Percentiles rank a stretch among this genome's conserved stretches.
Conservation (phyloP, 2,329 filamentous ascomycete species). For the Fusarium nanum region DNA sequence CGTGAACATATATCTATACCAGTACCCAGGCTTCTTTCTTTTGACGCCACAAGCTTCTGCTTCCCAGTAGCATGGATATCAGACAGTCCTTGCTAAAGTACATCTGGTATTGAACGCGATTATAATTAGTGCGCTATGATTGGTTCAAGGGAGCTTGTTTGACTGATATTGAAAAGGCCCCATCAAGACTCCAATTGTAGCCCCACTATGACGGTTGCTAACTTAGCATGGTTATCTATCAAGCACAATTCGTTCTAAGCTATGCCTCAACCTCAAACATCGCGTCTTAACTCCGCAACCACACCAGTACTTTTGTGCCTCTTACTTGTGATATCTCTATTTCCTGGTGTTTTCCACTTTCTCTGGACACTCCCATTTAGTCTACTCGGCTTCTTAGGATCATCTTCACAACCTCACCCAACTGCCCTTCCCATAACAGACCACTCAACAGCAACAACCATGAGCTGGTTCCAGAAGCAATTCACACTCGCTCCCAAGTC, state of each 20-base stretch:
- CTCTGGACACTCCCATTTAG: constrained; percentile 62
- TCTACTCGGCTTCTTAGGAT: constrained; percentile 52
- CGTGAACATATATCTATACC: not conserved
- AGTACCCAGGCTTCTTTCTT: not conserved
- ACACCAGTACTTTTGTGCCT: constrained; percentile 59
- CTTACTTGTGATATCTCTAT: constrained; percentile 63
- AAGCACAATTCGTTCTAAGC: constrained; percentile 34
- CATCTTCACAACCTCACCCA: constrained; percentile 47
- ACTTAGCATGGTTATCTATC: constrained; percentile 16
- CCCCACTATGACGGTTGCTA: constrained; percentile 44
- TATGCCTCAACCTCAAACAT: constrained; percentile 60
- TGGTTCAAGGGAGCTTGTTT: constrained; percentile 21
- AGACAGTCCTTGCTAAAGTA: not conserved
- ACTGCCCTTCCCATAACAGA: constrained; percentile 43
- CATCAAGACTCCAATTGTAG: constrained; percentile 40
- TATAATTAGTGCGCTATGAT: constrained; percentile 39
- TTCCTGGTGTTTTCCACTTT: constrained; percentile 64
- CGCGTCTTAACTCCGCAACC: constrained; percentile 52
- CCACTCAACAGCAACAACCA: constrained; percentile 50
- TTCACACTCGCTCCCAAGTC: constrained; percentile 81
- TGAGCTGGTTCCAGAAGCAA: constrained; percentile 88
- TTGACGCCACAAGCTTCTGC: not conserved
- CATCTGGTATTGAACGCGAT: constrained; percentile 4
- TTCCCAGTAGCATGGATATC: not conserved
- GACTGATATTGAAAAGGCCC: constrained; percentile 12